Evolutionary conservation across 306 rosid genomes (phyloP).

Genomic region (Prunus mongolica): DNA sequence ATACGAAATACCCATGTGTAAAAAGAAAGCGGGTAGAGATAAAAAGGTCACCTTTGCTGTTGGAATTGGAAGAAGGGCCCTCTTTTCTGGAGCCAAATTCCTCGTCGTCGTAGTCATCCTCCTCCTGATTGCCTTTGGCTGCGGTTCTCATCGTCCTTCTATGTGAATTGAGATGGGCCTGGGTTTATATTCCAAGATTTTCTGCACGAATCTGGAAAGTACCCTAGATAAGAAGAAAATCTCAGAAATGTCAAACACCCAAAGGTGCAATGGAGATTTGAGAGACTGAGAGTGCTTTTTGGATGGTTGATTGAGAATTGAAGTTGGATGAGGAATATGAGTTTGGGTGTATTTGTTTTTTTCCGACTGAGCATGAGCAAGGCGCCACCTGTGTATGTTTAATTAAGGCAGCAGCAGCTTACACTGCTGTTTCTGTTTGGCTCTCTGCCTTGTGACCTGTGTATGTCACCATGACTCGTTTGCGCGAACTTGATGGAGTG

Average conservation of each 20-base stretch:
- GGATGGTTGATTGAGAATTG: not conserved
- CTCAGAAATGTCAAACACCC: constrained; percentile 5
- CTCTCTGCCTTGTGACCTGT: constrained; percentile 14
- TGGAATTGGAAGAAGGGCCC: constrained; percentile 63
- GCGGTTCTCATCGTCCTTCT: constrained; percentile 62
- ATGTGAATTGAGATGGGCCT: constrained; percentile 6
- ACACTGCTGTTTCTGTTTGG: too few species aligned
- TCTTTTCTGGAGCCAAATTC: constrained; percentile 64
- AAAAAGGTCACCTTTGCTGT: constrained; percentile 55
- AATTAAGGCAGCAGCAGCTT: not conserved
- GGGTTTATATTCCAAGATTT: not conserved
- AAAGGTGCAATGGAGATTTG: not conserved
- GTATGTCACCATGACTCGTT: constrained; percentile 23
- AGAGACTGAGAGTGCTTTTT: not conserved
- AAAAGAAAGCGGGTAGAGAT: not conserved
- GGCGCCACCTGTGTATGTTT: not conserved
- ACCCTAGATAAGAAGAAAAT: constrained; percentile 12
- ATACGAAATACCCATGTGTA: not conserved
- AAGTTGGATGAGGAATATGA: not conserved
- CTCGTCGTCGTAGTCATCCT: constrained; percentile 87
- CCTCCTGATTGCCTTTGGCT: constrained; percentile 69
- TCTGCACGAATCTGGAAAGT: constrained; percentile 5
- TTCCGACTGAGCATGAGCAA: not conserved
- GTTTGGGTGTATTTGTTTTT: not conserved
- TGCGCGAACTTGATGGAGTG: constrained; percentile 10